A percentile compares a stretch with the other conserved stretches of the same genome.
Evolutionary conservation across 345 rosid species (phyloP).

Genomic region (Salix koriyanagi): DNA sequence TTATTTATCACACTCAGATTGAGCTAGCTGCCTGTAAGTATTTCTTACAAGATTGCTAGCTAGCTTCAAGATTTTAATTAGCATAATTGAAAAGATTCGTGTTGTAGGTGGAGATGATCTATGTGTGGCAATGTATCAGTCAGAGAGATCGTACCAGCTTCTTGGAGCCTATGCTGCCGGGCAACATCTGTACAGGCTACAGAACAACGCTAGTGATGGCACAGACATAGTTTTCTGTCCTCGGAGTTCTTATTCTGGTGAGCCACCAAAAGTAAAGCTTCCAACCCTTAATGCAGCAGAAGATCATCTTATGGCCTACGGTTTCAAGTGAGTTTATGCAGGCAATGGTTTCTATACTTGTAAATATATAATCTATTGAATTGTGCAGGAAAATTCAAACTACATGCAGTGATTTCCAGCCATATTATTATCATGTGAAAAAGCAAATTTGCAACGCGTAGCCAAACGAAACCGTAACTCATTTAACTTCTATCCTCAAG

Average conservation of each 20-base stretch:
- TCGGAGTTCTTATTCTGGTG: conserved; percentile 18
- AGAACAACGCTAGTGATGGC: conserved; percentile 29
- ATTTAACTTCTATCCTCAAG: too few species aligned
- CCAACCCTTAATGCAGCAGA: conserved; percentile 47
- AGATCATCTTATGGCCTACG: conserved; percentile 24
- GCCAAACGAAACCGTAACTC: too few species aligned
- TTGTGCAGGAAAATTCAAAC: too few species aligned
- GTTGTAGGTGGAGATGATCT: conserved; percentile 62
- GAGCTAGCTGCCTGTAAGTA: conserved; percentile 85
- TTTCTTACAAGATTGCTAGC: too few species aligned
- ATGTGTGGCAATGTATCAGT: conserved; percentile 70
- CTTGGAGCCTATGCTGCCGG: conserved; percentile 88
- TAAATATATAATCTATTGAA: too few species aligned
- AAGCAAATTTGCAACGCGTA: too few species aligned
- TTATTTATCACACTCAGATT: conserved; percentile 75
- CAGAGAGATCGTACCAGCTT: conserved; percentile 78
- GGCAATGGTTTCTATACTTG: too few species aligned
- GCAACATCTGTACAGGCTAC: conserved; percentile 51
- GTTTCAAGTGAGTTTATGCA: too few species aligned
- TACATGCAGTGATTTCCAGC: too few species aligned
- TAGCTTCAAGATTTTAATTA: too few species aligned
- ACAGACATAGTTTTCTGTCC: conserved; percentile 46
- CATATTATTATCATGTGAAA: too few species aligned
- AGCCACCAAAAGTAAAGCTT: conserved; percentile 53
- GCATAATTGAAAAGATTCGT: neutral